Conservation (phyloP, 805 yeast species). For the Cyberlindnera subsufficiens region DNA sequence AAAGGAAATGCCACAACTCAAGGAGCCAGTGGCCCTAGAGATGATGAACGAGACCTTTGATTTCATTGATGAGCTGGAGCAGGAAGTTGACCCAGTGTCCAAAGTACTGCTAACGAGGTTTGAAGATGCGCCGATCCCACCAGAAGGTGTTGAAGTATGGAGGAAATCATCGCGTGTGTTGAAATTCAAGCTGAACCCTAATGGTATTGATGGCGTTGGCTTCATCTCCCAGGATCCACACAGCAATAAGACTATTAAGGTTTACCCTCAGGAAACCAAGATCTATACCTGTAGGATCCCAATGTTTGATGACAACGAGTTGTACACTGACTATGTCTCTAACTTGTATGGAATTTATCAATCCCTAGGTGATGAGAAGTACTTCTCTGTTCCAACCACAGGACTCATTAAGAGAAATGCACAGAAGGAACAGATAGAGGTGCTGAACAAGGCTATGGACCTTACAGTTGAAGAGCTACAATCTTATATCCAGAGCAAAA, state of each 20-base stretch:
- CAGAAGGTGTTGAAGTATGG: conserved; percentile 28
- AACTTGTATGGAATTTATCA: conserved; percentile 49
- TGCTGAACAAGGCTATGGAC: conserved; percentile 30
- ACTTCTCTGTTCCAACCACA: conserved; percentile 34
- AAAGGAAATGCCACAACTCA: too few species aligned
- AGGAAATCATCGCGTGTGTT: conserved; percentile 28
- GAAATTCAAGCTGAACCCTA: conserved; percentile 43
- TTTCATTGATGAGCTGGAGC: conserved; percentile 17
- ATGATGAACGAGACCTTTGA: conserved; percentile 20
- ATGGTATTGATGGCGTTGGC: conserved; percentile 33
- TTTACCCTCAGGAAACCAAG: conserved; percentile 35
- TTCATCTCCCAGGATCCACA: conserved; percentile 29
- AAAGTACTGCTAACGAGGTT: conserved; percentile 26
- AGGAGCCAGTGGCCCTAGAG: neutral
- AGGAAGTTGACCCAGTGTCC: conserved; percentile 23
- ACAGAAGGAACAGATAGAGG: conserved; percentile 29
- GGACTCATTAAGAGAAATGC: conserved; percentile 31
- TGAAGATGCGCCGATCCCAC: conserved; percentile 30
- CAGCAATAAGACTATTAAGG: conserved; percentile 21
- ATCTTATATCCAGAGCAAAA: conserved; percentile 26
- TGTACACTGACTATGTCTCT: conserved; percentile 42
- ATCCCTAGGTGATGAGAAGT: conserved; percentile 37
- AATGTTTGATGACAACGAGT: conserved; percentile 34
- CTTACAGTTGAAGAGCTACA: conserved; percentile 30
- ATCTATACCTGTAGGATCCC: conserved; percentile 35